Base-by-base conservation (phyloP, 495 filamentous ascomycete genomes). In the Cudoniella acicularis region DNA sequence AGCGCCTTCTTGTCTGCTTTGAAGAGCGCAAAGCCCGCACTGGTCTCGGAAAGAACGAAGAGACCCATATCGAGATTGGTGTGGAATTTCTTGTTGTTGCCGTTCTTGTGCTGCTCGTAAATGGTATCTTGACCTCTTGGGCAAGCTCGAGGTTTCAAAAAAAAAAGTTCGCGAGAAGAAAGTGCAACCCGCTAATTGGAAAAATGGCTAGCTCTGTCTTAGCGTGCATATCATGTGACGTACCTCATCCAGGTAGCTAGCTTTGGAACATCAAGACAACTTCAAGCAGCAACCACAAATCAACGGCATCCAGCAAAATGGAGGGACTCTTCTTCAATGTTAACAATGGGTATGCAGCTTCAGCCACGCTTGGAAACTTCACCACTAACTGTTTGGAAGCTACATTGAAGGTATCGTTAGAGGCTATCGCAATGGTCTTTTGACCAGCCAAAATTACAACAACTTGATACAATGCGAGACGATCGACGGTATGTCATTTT, bases 1-100 rank as follows among this genome's bases (percentile, higher is more conserved):
- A 99, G 80, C 43, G 98, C 81, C 81, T 96, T 98, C 83, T 96
- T 96, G 85, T 96, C 92, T 73, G 95, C 89, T 78, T 99, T 98
- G 78, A 98, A 89, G 67, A 98, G 83, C 70, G 92, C 95, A 80
- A 96, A 97, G 64, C 95, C 94, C 64, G 93, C 95, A 73, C 87
- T 88, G 67, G 94, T 98, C 76, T 98, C 94, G 57, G 88, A 87
- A 57, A 95, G 83, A 73, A 90, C 87, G 71, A 91, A 88, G 64
- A 89, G 82, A 74, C 85, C 84, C 89, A 91, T 91, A 65, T 51
- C 62, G 26, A 46, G n/a, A n/a, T 20, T 50, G 21, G 43, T n/a
- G 13, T 47, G 41, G 59, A 36, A 24, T 26, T 50, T 48, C 40
- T 49, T 20, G 22, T 56, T 43, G 57, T 63, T 18, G 56, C 25